These are phyloP conservation scores for Chrysoporthe puriensis DNA, from an alignment of 2,329 filamentous ascomycete species.

Conservation along the genomic window DNA sequence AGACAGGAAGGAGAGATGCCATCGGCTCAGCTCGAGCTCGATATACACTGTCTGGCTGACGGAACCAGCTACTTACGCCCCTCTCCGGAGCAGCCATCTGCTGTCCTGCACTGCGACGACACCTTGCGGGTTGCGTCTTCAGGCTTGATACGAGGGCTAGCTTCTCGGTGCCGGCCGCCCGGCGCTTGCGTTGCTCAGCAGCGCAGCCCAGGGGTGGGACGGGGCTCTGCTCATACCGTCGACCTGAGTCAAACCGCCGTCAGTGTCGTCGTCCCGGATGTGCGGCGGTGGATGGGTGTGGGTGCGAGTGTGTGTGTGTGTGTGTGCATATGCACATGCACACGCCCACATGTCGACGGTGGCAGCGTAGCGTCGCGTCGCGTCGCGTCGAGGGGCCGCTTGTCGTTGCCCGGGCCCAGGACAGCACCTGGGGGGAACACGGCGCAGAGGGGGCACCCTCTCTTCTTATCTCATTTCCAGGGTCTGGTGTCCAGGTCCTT, in stretches of 20 bases:
- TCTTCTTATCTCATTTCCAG: neutral
- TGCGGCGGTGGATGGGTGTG: too few relatives aligned
- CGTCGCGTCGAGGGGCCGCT: too few relatives aligned
- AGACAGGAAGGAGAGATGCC: neutral
- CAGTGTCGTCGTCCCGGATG: too few relatives aligned
- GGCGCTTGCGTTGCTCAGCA: too few relatives aligned
- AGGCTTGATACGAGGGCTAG: neutral
- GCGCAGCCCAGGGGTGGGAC: neutral
- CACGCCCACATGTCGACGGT: neutral
- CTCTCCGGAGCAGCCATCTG: neutral
- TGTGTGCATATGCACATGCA: neutral
- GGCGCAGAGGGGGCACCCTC: too few relatives aligned
- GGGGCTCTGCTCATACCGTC: too few relatives aligned
- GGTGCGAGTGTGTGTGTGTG: too few relatives aligned
- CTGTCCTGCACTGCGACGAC: neutral
- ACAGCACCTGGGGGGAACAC: too few relatives aligned
- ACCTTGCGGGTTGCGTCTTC: neutral
- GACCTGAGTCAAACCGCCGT: too few relatives aligned
- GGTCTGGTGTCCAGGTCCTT: neutral
- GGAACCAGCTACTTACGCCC: neutral
- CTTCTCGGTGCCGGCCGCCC: too few relatives aligned
- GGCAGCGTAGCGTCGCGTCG: neutral
- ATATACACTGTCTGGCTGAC: neutral
- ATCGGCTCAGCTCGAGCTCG: neutral
- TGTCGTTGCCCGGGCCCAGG: too few relatives aligned